Evolutionary conservation across 805 yeast species (phyloP).

Genomic region (Saccharomycopsis malanga): DNA sequence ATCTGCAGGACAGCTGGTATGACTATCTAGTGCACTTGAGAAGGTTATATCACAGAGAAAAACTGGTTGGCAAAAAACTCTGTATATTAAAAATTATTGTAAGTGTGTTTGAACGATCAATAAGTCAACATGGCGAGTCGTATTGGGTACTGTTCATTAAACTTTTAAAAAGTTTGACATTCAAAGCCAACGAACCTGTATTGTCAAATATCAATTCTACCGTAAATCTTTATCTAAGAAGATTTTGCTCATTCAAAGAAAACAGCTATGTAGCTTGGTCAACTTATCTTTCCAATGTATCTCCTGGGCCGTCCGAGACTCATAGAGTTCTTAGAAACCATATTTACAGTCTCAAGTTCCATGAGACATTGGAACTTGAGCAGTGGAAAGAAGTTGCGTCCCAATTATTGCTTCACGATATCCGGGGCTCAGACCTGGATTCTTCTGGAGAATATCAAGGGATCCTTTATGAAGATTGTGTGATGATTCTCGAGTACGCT

Average conservation of each 20-base stretch:
- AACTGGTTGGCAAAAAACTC: constrained; percentile 17
- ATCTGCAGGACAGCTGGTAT: constrained; percentile 7
- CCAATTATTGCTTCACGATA: not conserved
- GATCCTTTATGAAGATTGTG: constrained; percentile 1
- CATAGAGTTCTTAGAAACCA: constrained; percentile 31
- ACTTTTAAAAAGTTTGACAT: not conserved
- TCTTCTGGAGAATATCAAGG: too few relatives aligned
- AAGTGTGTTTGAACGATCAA: constrained; percentile 31
- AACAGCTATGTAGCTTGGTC: not conserved
- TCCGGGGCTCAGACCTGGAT: too few relatives aligned
- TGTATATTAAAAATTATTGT: constrained; percentile 15
- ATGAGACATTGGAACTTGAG: constrained; percentile 17
- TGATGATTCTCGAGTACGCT: not conserved
- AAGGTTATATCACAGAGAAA: constrained; percentile 25
- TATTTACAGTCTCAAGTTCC: constrained; percentile 23
- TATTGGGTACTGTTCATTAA: not conserved
- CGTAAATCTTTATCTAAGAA: not conserved
- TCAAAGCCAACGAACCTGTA: not conserved
- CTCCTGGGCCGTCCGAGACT: not conserved
- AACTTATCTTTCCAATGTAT: not conserved
- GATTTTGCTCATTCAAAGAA: not conserved
- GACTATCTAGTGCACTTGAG: constrained; percentile 33
- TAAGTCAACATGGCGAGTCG: constrained; percentile 5
- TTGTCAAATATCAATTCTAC: not conserved
- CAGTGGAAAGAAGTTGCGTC: not conserved